A percentile compares a stretch with the other conserved stretches of the same genome.
These are phyloP conservation scores for Oenanthe javanica DNA, from an alignment of 140 eudicot genomes.

Conservation along the genomic window DNA sequence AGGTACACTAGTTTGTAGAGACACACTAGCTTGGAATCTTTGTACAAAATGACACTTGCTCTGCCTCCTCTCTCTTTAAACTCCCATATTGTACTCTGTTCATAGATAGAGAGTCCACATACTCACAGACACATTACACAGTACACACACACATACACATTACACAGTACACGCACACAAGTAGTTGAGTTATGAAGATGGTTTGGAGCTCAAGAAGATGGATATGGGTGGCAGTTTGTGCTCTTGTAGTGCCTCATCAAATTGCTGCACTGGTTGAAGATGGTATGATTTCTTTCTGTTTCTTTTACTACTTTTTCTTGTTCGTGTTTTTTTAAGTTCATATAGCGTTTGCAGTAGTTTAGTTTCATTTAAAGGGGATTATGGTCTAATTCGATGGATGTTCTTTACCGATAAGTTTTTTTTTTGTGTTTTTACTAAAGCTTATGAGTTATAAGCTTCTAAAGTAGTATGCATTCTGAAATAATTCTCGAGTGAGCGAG, in stretches of 20 bases:
- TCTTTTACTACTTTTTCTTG: not conserved
- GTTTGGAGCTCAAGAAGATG: conserved; percentile 24
- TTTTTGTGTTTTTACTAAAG: too few relatives aligned
- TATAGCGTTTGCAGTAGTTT: not conserved
- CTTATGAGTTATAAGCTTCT: too few relatives aligned
- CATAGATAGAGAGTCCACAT: conserved; percentile 13
- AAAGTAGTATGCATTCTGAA: too few relatives aligned
- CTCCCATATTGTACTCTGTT: conserved; percentile 17
- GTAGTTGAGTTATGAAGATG: conserved; percentile 26
- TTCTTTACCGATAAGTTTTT: conserved; percentile 15
- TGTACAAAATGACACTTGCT: conserved; percentile 36
- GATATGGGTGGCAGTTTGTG: conserved; percentile 23
- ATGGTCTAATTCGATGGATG: not conserved
- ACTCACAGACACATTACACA: not conserved
- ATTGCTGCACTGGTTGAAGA: conserved; percentile 45
- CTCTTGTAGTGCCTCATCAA: conserved; percentile 28
- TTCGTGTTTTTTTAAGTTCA: not conserved
- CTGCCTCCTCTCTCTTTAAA: conserved; percentile 1
- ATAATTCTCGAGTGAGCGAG: too few relatives aligned
- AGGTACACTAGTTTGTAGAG: not conserved
- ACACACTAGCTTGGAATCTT: conserved; percentile 28
- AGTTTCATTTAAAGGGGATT: not conserved
- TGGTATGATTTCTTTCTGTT: conserved; percentile 27
- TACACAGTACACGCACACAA: not conserved
- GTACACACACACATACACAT: not conserved